Conservation (phyloP, 176 grass and related monocot species). For the Phoenix roebelenii region DNA sequence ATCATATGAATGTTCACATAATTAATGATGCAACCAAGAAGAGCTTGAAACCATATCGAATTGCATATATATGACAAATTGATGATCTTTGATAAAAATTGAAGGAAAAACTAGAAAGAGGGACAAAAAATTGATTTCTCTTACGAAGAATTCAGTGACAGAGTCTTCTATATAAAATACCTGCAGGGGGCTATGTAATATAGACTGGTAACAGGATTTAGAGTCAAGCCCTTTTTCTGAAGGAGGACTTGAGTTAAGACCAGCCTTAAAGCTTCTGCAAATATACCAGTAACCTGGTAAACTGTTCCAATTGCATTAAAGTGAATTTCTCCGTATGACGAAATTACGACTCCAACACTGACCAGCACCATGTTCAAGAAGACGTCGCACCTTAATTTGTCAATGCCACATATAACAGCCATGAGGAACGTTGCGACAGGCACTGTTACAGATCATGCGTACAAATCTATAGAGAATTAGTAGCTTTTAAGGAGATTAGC, state of each 20-base stretch:
- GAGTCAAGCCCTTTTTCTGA: conserved; percentile 94
- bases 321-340: conserved; percentile 94
- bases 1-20: too few species aligned
- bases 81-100: too few species aligned
- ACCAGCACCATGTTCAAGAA: conserved; percentile 97
- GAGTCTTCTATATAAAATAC: conserved; percentile 29
- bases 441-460: conserved; percentile 54
- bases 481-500: conserved; percentile 16
- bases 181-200: conserved; percentile 99
- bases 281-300: conserved; percentile 97
- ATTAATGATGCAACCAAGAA: too few species aligned
- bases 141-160: too few species aligned
- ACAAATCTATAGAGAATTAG: conserved; percentile 1
- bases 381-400: conserved; percentile 88
- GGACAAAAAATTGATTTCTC: too few species aligned
- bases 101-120: too few species aligned
- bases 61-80: too few species aligned
- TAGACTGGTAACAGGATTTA: conserved; percentile 96
- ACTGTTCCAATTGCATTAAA: conserved; percentile 93
- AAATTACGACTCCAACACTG: conserved; percentile 93
- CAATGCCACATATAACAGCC: conserved; percentile 89
- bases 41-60: too few species aligned
- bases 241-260: conserved; percentile 97
- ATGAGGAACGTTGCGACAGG: conserved; percentile 95
- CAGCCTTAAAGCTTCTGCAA: conserved; percentile 92